Evolutionary conservation across 345 rosid genomes (phyloP).

Genomic region (Aquilaria yunnanensis): DNA sequence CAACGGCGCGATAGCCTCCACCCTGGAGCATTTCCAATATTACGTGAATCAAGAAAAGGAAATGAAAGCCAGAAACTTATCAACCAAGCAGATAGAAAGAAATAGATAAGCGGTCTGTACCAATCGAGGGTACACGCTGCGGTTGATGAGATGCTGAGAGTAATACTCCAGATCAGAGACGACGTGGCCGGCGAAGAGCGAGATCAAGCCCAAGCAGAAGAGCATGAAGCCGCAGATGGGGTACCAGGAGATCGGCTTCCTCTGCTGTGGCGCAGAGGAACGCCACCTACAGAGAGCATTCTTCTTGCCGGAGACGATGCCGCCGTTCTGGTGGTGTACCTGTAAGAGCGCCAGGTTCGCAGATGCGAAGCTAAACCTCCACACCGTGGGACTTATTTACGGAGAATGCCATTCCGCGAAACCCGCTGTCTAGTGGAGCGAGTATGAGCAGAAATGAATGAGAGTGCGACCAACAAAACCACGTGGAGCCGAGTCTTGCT

Average conservation of each 20-base stretch:
- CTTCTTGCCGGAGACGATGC: conserved; percentile 19
- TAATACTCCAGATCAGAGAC: conserved; percentile 90
- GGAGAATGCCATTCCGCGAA: conserved; percentile 18
- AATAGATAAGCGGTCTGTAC: conserved; percentile 20
- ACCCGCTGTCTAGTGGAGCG: neutral
- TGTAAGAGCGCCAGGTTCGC: conserved; percentile 48
- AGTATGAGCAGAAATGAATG: no score
- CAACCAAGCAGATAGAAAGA: neutral
- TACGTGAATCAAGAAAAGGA: neutral
- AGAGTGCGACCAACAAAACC: no score
- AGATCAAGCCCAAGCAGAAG: conserved; percentile 68
- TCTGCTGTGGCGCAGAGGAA: conserved; percentile 30
- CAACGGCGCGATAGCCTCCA: conserved; percentile 35
- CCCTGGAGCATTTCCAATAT: conserved; percentile 24
- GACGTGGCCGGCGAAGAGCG: conserved; percentile 81
- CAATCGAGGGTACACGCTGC: conserved; percentile 39
- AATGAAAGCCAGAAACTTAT: no score
- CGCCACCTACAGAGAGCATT: conserved; percentile 37
- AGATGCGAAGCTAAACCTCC: conserved; percentile 41
- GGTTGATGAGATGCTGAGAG: conserved; percentile 61
- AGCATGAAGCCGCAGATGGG: conserved; percentile 72
- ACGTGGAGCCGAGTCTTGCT: no score
- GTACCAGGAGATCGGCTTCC: conserved; percentile 43
- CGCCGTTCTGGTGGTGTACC: conserved; percentile 25
- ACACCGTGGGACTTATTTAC: conserved; percentile 30